Conservation (phyloP, 352 stramenopile genomes). For the Globisporangium spinosum region DNA sequence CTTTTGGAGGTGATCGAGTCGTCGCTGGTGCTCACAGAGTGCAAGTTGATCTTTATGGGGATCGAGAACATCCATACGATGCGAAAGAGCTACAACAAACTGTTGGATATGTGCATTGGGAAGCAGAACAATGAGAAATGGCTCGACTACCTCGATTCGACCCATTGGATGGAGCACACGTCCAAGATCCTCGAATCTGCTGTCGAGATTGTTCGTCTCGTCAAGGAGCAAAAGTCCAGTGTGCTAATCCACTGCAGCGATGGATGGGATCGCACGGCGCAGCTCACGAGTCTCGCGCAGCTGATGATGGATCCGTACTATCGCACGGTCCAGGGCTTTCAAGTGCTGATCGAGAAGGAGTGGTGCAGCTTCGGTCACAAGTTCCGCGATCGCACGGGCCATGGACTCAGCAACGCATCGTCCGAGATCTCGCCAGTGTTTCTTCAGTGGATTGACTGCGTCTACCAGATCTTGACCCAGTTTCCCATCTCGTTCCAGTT, state of each 20-base stretch:
- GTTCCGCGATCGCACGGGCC: conserved; percentile 73
- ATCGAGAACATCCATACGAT: conserved; percentile 93
- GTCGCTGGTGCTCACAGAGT: conserved; percentile 71
- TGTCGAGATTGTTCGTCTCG: conserved; percentile 79
- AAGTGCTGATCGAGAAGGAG: conserved; percentile 87
- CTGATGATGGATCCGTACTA: conserved; percentile 91
- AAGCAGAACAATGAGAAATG: conserved; percentile 74
- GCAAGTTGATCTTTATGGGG: conserved; percentile 86
- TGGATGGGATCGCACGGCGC: conserved; percentile 95
- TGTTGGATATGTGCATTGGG: conserved; percentile 64
- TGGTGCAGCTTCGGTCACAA: conserved; percentile 90
- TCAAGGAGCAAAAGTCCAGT: conserved; percentile 83
- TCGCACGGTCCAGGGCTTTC: conserved; percentile 82
- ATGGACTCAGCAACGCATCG: conserved; percentile 52
- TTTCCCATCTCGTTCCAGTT: conserved; percentile 86
- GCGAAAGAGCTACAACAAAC: conserved; percentile 78
- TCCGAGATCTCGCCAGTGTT: conserved; percentile 98
- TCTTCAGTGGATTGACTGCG: conserved; percentile 88
- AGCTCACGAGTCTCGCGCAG: conserved; percentile 78
- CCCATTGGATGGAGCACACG: conserved; percentile 74
- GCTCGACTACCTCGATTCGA: conserved; percentile 69
- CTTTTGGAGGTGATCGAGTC: conserved; percentile 41
- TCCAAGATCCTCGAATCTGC: conserved; percentile 77
- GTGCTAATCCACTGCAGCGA: conserved; percentile 98
- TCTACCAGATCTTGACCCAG: conserved; percentile 74